These are phyloP conservation scores for Nitzschia inconspicua DNA, from an alignment of 108 stramenopile species.

Conservation along the genomic window DNA sequence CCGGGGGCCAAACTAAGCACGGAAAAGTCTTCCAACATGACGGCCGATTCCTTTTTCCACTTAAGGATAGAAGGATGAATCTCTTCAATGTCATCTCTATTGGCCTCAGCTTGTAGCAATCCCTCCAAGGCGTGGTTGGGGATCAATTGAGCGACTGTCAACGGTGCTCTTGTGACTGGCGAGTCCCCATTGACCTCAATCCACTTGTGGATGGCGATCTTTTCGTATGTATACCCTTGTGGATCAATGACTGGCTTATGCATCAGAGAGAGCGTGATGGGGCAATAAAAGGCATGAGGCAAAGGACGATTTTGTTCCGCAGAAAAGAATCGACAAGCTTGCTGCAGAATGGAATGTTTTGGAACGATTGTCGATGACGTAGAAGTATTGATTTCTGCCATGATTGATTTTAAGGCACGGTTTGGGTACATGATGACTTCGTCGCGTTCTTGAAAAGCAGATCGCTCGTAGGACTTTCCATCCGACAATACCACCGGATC, in stretches of 20 bases:
- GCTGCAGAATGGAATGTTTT: background rate
- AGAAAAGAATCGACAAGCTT: too few species aligned
- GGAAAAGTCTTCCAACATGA: too few species aligned
- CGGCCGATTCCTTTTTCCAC: conserved; percentile 12
- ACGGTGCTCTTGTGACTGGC: conserved; percentile 1
- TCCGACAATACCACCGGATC: conserved; percentile 52
- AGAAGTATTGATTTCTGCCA: too few species aligned
- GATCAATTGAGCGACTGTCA: conserved; percentile 1
- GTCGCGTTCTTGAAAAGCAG: background rate
- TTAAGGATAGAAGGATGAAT: conserved; percentile 7
- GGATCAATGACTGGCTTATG: conserved; percentile 19
- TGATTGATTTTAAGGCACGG: conserved; percentile 12
- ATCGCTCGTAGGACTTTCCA: conserved; percentile 50
- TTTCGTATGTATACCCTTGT: conserved; percentile 29
- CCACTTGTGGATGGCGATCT: conserved; percentile 25
- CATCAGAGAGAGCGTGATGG: conserved; percentile 18
- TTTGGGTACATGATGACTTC: conserved; percentile 6
- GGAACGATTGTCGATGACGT: background rate
- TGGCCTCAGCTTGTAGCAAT: conserved; percentile 16
- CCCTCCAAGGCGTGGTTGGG: conserved; percentile 17
- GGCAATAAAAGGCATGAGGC: conserved; percentile 21
- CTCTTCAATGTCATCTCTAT: background rate
- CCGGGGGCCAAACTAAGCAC: too few species aligned
- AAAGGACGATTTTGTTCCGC: background rate
- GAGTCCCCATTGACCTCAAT: conserved; percentile 6